Conservation (phyloP, 257 asterid genomes). For the Fraxinus pennsylvanica region DNA sequence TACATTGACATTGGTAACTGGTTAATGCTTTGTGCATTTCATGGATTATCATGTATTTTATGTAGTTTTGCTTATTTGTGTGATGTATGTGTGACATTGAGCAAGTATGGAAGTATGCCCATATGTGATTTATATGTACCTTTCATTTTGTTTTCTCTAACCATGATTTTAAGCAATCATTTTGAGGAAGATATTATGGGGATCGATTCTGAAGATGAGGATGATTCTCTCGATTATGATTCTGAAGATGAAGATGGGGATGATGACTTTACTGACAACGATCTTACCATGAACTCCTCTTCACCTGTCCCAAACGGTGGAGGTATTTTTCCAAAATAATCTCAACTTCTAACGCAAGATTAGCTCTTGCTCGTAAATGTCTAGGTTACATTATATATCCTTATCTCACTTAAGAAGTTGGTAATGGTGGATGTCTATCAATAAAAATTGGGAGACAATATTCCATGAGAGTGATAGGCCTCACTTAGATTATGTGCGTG, state of each 20-base stretch:
- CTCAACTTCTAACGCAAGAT: not conserved
- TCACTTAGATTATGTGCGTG: not conserved
- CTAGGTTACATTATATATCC: not conserved
- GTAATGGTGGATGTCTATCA: too few species aligned
- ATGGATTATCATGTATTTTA: not conserved
- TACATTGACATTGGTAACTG: conserved; percentile 9
- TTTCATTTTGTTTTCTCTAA: conserved; percentile 39
- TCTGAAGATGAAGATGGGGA: conserved; percentile 52
- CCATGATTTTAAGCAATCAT: conserved; percentile 47
- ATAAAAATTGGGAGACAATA: too few species aligned
- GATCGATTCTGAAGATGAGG: conserved; percentile 50
- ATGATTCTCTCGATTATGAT: conserved; percentile 40
- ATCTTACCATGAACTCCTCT: conserved; percentile 43
- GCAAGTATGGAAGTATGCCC: not conserved
- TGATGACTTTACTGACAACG: conserved; percentile 6
- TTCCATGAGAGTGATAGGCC: not conserved
- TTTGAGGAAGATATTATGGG: conserved; percentile 39
- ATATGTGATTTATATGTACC: not conserved
- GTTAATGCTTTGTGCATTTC: not conserved
- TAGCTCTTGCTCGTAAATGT: not conserved
- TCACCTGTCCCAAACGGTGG: conserved; percentile 61
- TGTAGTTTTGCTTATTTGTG: not conserved
- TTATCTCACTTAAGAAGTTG: too few species aligned
- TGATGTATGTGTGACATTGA: conserved; percentile 1
- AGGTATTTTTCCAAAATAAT: conserved; percentile 45